Evolutionary conservation across 441 rosid species (phyloP), one percentile per base, ranked within the genome.

Genomic region (Gossypium laxum): DNA sequence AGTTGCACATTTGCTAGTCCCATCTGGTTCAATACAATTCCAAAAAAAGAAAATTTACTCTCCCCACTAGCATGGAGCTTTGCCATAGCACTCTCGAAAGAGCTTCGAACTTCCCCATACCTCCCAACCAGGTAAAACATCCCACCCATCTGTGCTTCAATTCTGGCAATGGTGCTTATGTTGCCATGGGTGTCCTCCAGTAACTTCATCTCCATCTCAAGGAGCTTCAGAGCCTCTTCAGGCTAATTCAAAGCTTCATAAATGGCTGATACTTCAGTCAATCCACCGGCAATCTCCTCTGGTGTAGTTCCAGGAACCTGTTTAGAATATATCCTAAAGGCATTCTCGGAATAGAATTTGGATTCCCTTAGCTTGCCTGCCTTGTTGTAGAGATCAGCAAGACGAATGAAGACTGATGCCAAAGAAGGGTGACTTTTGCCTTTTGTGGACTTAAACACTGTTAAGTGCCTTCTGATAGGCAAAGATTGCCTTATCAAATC

Each of bases 91-190:
- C 77, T 59, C 57, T 77, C 66, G 10, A 77, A 77, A 28, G 73
- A 72, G 63, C 48, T 65, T 7, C 70, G 66, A 69, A 83, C 75
- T 28, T 83, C 84, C 14, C 63, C 64, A 30, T 77, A 77, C 69
- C 72, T 81, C 61, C 85, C 85, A 60, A 79, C 73, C 77, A 77
- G 56, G 74, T 77, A 75, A 26, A 70, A 76, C 70, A 77, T 74
- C 69, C 81, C 80, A 18, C 85, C 82, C 81, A 81, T 81, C 70
- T 76, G 83, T 2, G 83, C 80, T 71, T 83, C 83, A 14, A 77
- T 77, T 34, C 86, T 82, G 15, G 83, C 83, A 55, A 81, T 56
- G 30, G 78, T 75, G 77, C 74, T 71, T 17, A 58, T 74, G 19
- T 81, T 70, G 18, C 81, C 87, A 14, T 77, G 77, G 17, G 67